phyloP scores from a whole-genome alignment of 495 filamentous ascomycete genomes.

The Neurospora sp. region DNA sequence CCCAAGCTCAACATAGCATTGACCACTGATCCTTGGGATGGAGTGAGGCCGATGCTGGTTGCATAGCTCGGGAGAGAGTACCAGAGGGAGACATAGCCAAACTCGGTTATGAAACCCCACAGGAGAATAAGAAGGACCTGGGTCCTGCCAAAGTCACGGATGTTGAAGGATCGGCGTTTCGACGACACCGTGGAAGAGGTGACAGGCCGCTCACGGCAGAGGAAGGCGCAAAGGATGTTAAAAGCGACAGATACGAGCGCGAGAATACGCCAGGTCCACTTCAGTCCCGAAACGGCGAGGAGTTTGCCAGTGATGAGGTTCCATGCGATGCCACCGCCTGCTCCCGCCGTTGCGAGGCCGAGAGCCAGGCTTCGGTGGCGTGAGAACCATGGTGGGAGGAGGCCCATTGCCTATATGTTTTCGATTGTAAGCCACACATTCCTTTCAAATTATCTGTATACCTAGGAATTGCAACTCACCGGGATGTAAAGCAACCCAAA shows the following conservation, averaged over 20 bases:
- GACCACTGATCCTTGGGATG: conserved; percentile 53
- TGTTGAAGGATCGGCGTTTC: conserved; percentile 3
- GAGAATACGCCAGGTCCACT: conserved; percentile 52
- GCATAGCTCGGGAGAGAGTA: conserved; percentile 60
- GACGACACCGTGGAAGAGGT: conserved; percentile 45
- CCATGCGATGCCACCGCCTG: conserved; percentile 55
- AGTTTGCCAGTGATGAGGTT: conserved; percentile 39
- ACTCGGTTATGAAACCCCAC: conserved; percentile 59
- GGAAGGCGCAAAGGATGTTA: conserved; percentile 42
- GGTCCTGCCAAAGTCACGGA: conserved; percentile 22
- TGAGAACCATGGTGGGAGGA: conserved; percentile 65
- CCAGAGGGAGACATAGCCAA: conserved; percentile 55
- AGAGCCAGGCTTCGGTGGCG: conserved; percentile 53
- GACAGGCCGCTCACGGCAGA: conserved; percentile 41
- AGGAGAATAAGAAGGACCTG: conserved; percentile 52
- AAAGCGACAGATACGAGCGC: conserved; percentile 40
- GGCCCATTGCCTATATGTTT: conserved; percentile 33
- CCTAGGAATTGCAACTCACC: conserved; percentile 10
- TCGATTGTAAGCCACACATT: background rate
- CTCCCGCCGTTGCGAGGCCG: conserved; percentile 55
- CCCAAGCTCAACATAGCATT: conserved; percentile 59
- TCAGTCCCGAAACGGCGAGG: conserved; percentile 43
- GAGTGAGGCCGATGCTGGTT: conserved; percentile 43
- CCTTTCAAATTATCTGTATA: background rate
- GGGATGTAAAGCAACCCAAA: conserved; percentile 66